A percentile compares a stretch with the other conserved stretches of the same genome.
Conservation (phyloP, 78 protist genomes). For the Dictyostelium firmibasis region DNA sequence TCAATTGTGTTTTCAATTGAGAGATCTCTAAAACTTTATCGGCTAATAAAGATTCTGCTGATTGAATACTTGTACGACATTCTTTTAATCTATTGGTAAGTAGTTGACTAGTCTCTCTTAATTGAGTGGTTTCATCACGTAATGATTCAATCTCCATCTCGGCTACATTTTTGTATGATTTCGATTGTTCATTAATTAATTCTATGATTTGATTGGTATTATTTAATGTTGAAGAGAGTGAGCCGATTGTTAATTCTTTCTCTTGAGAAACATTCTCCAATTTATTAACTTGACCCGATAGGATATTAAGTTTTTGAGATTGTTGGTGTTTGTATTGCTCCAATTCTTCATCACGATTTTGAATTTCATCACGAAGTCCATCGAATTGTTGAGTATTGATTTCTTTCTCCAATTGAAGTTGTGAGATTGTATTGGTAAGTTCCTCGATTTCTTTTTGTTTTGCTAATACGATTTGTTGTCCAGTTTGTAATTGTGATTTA, state of each 20-base stretch:
- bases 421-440: constrained; percentile 13
- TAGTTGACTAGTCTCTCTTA: constrained; percentile 6
- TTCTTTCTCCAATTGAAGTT: constrained; percentile 28
- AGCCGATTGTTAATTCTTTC: constrained; percentile 9
- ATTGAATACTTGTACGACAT: background rate
- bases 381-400: constrained; percentile 11
- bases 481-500: constrained; percentile 22
- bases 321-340: background rate
- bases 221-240: constrained; percentile 8
- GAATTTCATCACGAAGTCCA: background rate
- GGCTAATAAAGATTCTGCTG: background rate
- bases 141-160: constrained; percentile 63
- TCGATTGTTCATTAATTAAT: constrained; percentile 32
- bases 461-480: constrained; percentile 49
- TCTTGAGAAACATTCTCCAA: background rate
- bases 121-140: background rate
- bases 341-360: constrained; percentile 8
- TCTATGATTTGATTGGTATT: constrained; percentile 47
- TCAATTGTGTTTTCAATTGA: background rate
- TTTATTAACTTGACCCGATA: constrained; percentile 22
- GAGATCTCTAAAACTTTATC: background rate
- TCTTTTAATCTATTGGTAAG: background rate
- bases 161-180: constrained; percentile 31
- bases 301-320: background rate
- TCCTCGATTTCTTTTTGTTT: constrained; percentile 50